phyloP scores from a whole-genome alignment of 805 yeast species.

The Martiniozyma abietophila region DNA sequence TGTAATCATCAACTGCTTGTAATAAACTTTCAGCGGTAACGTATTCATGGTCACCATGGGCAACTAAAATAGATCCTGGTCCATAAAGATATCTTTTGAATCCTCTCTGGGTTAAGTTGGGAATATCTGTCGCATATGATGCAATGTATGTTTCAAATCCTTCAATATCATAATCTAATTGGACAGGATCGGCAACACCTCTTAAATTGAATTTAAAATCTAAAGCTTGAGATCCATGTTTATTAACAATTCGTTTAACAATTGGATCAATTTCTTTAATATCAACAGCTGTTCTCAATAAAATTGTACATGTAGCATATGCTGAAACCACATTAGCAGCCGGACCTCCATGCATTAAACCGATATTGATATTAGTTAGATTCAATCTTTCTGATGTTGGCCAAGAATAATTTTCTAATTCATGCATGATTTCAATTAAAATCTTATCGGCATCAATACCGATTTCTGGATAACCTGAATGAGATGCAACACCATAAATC shows the following conservation, averaged over 20 bases:
- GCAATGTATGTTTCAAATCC: conserved; percentile 44
- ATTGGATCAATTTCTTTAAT: conserved; percentile 28
- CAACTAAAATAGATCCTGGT: conserved; percentile 55
- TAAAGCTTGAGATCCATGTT: conserved; percentile 15
- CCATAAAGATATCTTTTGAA: conserved; percentile 50
- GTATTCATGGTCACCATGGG: conserved; percentile 50
- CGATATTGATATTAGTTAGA: conserved; percentile 53
- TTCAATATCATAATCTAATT: conserved; percentile 49
- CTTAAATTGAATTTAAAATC: conserved; percentile 11
- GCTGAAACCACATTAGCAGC: conserved; percentile 64
- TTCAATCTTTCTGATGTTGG: conserved; percentile 50
- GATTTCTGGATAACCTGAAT: conserved; percentile 62
- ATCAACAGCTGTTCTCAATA: conserved; percentile 47
- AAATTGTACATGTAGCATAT: conserved; percentile 36
- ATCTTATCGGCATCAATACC: conserved; percentile 56
- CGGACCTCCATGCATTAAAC: conserved; percentile 48
- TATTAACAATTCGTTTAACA: conserved; percentile 27
- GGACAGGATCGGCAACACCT: conserved; percentile 31
- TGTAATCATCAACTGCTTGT: conserved; percentile 46
- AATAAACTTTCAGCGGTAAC: conserved; percentile 38
- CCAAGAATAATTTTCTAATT: conserved; percentile 33
- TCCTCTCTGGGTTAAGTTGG: conserved; percentile 28
- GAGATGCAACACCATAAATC: conserved; percentile 51
- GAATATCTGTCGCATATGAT: conserved; percentile 35
- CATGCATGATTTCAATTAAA: conserved; percentile 40